A percentile compares a stretch with the other conserved stretches of the same genome.
Evolutionary conservation across 2,329 filamentous ascomycete species (phyloP).

Genomic region (Cordyceps javanica): DNA sequence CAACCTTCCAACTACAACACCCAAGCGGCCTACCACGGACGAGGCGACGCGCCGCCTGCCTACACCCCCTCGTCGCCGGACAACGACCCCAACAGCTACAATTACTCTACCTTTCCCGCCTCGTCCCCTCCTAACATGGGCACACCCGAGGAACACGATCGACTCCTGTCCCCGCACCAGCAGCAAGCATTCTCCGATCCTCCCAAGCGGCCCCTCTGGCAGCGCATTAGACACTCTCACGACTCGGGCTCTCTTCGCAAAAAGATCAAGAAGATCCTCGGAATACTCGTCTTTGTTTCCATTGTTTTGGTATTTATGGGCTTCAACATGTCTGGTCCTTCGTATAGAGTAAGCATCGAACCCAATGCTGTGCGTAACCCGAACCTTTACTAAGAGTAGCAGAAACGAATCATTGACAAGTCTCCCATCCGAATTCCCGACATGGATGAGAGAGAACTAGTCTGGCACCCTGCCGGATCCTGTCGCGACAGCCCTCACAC

Average conservation of each 20-base stretch:
- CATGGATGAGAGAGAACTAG: slow-evolving; percentile 18
- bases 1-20: neutral
- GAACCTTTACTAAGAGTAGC: neutral
- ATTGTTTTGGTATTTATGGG: slow-evolving; percentile 25
- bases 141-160: slow-evolving; percentile 33
- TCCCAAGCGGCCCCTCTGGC: slow-evolving; percentile 22
- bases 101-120: slow-evolving; percentile 40
- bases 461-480: slow-evolving; percentile 21
- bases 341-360: slow-evolving; percentile 25
- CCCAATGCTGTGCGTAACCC: neutral
- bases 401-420: slow-evolving; percentile 20
- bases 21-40: slow-evolving; percentile 17
- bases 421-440: slow-evolving; percentile 21
- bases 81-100: slow-evolving; percentile 30
- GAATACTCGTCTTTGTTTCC: slow-evolving; percentile 27
- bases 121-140: slow-evolving; percentile 32
- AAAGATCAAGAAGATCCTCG: slow-evolving; percentile 25
- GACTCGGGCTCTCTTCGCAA: slow-evolving; percentile 19
- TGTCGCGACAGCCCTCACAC: slow-evolving; percentile 23
- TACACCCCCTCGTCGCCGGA: slow-evolving; percentile 34
- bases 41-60: slow-evolving; percentile 41
- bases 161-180: slow-evolving; percentile 35
- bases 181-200: slow-evolving; percentile 40
- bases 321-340: slow-evolving; percentile 14
- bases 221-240: slow-evolving; percentile 21